phyloP scores from a whole-genome alignment of 106 monocot species.

The Allium cepa region DNA sequence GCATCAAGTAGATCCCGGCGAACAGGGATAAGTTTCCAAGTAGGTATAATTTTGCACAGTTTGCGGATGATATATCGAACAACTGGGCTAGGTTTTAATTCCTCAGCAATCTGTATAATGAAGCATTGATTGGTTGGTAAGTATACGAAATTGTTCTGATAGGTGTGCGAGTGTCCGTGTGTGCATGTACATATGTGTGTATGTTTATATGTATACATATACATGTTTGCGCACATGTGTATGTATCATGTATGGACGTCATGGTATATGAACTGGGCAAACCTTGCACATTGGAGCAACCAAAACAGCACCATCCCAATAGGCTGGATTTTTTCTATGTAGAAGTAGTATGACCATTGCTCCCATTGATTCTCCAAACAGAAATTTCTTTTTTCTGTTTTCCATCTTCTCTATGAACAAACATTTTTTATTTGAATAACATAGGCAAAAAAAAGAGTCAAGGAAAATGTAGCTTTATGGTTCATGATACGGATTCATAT shows the following conservation, averaged over 20 bases:
- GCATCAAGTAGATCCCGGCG: constrained; percentile 44
- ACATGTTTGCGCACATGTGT: no score
- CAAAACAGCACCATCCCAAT: constrained; percentile 57
- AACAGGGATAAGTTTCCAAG: constrained; percentile 54
- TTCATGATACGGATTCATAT: background rate
- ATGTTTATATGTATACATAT: no score
- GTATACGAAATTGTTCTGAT: background rate
- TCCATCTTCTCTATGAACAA: constrained; percentile 30
- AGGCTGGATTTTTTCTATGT: constrained; percentile 37
- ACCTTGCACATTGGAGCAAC: constrained; percentile 81
- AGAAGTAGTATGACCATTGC: constrained; percentile 40
- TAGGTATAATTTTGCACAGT: constrained; percentile 38
- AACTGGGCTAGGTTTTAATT: constrained; percentile 47
- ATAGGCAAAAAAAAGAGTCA: background rate
- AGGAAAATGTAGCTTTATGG: background rate
- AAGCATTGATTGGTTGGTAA: background rate
- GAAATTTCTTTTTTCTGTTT: constrained; percentile 32
- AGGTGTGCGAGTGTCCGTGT: background rate
- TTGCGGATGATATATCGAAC: constrained; percentile 23
- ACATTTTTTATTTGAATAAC: background rate
- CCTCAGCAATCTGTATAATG: constrained; percentile 42
- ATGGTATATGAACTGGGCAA: background rate
- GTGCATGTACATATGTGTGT: background rate
- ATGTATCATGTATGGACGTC: no score
- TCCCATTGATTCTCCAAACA: constrained; percentile 69